Conservation (phyloP, 768 basidiomycete species). For the Boletus pseudo-olivaceus region DNA sequence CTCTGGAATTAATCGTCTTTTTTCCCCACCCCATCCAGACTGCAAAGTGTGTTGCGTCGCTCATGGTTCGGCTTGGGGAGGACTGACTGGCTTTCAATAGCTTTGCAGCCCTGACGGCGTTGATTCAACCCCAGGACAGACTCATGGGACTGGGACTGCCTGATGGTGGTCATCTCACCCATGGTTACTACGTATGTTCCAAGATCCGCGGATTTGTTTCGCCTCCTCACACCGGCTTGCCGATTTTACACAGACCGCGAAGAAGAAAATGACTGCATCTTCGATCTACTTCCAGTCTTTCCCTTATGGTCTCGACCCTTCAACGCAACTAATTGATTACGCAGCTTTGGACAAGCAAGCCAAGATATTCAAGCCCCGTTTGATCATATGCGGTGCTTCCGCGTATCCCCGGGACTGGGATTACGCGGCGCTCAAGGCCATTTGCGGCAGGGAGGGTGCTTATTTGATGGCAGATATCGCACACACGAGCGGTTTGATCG, state of each 20-base stretch:
- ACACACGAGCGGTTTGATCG: slow-evolving; percentile 93
- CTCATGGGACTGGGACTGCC: slow-evolving; percentile 99
- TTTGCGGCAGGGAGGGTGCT: slow-evolving; percentile 83
- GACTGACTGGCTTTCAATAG: slow-evolving; percentile 37
- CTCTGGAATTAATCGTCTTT: slow-evolving; percentile 11
- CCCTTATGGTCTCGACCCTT: slow-evolving; percentile 82
- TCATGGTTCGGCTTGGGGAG: background rate
- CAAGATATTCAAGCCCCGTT: slow-evolving; percentile 90
- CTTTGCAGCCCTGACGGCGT: slow-evolving; percentile 94
- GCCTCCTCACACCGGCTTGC: background rate
- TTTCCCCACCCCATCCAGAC: slow-evolving; percentile 46
- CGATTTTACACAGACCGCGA: slow-evolving; percentile 64
- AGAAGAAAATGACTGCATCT: slow-evolving; percentile 99
- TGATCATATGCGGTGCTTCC: slow-evolving; percentile 96
- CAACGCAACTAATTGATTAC: slow-evolving; percentile 90
- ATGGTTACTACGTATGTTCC: slow-evolving; percentile 85
- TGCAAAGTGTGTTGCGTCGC: slow-evolving; percentile 64
- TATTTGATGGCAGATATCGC: slow-evolving; percentile 97
- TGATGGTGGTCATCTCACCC: slow-evolving; percentile 95
- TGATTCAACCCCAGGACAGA: slow-evolving; percentile 95
- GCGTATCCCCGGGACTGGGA: slow-evolving; percentile 99
- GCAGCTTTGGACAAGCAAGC: slow-evolving; percentile 75
- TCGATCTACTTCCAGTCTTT: slow-evolving; percentile 99
- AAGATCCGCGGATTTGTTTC: background rate
- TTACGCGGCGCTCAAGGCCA: slow-evolving; percentile 77